Evolutionary conservation across 1,139 yeast species (phyloP), one percentile per base, ranked within the genome.

Genomic region (Geotrichum carabidarum): DNA sequence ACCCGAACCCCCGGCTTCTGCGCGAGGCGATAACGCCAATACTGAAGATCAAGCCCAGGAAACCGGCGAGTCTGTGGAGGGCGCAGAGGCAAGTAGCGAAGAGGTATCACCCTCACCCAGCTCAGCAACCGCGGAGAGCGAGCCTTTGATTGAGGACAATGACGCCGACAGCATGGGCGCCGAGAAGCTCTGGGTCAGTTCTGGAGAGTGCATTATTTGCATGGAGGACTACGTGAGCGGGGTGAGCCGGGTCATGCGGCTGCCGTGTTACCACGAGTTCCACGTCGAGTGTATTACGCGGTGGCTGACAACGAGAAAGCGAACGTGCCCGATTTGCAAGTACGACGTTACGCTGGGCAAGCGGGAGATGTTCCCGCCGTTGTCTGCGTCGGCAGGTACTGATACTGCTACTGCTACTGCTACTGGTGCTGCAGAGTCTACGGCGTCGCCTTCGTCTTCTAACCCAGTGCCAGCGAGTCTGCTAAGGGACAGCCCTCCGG

Each of bases 221-320:
- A 65, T 74, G 36, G 78, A 74, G 48, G 73, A 71, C 57, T 74
- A 71, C 54, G 65, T 62, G 8, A 63, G 66, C 9, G 72, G 71
- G 8, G 67, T 63, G 40, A 60, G 68, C 34, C 62, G 60, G 42
- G 71, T 74, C 34, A 67, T 73, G 74, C 64, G 66, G 35, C 63
- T 74, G 37, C 78, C 78, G 1, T 74, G 78, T 57, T 68, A 68
- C 9, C 78, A 75, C 59, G 77, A 74, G 59, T 75, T 72, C 62
- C 78, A 75, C 58, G 65, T 64, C 7, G 67, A 63, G 14, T 74
- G 78, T 60, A 71, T 74, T 30, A 63, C 72, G 12, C 68, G 68
- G 34, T 74, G 78, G 78, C 66, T 73, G 7, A 62, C 71, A 5
- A 62, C 62, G 40, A 67, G 70, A 32, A 68, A 70, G 57, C 67